Evolutionary conservation across 1,284 basidiomycete genomes (phyloP), one percentile per base, ranked within the genome.

Genomic region (Amylostereum chailletii): DNA sequence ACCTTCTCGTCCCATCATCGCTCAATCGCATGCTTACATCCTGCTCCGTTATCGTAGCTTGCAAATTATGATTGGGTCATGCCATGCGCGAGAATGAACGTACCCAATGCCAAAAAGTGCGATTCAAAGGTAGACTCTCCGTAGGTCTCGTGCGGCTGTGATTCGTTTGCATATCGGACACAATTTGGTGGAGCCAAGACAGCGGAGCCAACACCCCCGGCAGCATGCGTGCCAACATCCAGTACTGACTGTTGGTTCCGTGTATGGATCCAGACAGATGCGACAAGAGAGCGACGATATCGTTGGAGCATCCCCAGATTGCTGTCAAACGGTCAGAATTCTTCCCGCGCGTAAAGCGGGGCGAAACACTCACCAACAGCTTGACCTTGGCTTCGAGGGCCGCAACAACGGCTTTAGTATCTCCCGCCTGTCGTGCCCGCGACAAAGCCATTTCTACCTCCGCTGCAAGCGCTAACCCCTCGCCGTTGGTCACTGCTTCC

Each of bases 171-270:
- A 90, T 55, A 90, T 89, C 0, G 86, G 86, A 63, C 86, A 90
- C 10, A 89, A 70, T 60, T 81, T 86, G 2, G 85, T 88, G 5
- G 83, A 79, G n/a, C 83, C 84, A 41, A 90, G 69, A 61, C 87
- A 89, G 7, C 80, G 78, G 42, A 90, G 63, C 86, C 86, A 90
- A 60, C 86, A 90, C 60, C 79, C 79, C 40, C 79, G 70, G 62
- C 87, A 90, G 57, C 83, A 89, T 0, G 85, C 85, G 60, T 90
- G 86, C 87, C 87, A 90, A 61, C 86, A 90, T 3, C 86, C 86
- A 0, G 84, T 87, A n/a, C 85, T 87, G 2, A 81, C 76, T 0
- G 86, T 87, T 0, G 87, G 83, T 53, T 90, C 87, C 1, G 70
- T 74, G 55, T 87, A 88, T 1, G 81, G 73, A 47, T 88, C 86